These are phyloP conservation scores for Fusarium mexicanum DNA, from an alignment of 2,329 filamentous ascomycete genomes.

Conservation along the genomic window DNA sequence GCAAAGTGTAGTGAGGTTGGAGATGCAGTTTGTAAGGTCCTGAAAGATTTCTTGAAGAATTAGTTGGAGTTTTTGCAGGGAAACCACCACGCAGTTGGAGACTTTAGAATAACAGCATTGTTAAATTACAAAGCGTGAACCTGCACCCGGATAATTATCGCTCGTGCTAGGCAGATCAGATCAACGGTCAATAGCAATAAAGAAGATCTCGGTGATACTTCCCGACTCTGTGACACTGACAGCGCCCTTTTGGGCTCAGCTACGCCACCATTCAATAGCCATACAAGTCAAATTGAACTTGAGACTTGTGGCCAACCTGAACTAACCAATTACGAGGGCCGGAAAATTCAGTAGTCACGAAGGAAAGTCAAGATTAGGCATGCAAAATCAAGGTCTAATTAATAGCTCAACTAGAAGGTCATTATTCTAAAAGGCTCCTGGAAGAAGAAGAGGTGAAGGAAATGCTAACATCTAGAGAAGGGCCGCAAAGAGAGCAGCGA, in stretches of 20 bases:
- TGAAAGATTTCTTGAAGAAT: neutral
- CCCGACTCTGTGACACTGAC: accelerated
- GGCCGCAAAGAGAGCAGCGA: slow-evolving; percentile 31
- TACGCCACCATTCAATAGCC: neutral
- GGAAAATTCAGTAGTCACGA: accelerated
- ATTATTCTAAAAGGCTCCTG: neutral
- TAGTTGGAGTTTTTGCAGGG: accelerated
- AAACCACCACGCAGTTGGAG: neutral
- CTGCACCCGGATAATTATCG: neutral
- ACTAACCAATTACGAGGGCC: too few species aligned
- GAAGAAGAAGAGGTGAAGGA: neutral
- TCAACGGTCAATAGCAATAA: neutral
- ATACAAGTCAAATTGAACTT: neutral
- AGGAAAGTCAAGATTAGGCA: too few species aligned
- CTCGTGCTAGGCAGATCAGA: neutral
- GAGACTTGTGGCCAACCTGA: accelerated
- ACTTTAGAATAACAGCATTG: neutral
- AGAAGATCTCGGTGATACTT: neutral
- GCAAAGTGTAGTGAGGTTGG: slow-evolving; percentile 73
- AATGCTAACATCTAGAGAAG: slow-evolving; percentile 19
- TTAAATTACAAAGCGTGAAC: neutral
- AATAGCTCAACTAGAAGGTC: neutral
- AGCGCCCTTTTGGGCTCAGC: neutral
- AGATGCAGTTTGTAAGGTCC: slow-evolving; percentile 59
- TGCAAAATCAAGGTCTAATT: neutral